Percentiles rank a stretch among this genome's conserved stretches.
Conservation (phyloP, 106 monocot species). For the Vanilla planifolia region DNA sequence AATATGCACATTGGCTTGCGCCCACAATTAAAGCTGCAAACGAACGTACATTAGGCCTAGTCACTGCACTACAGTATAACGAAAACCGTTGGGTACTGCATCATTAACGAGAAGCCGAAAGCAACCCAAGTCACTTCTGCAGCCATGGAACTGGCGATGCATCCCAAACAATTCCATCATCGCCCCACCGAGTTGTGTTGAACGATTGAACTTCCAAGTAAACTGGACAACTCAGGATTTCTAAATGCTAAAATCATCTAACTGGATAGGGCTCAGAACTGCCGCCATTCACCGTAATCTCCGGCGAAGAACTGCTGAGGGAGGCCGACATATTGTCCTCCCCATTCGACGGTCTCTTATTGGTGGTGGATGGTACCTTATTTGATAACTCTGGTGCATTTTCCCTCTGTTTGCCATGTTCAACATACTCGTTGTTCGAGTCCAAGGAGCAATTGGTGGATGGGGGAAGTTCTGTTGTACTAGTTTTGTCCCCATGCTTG, state of each 20-base stretch:
- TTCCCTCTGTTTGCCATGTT: constrained; percentile 11
- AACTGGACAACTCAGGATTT: too few relatives aligned
- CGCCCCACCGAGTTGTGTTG: background rate
- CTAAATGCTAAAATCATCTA: too few relatives aligned
- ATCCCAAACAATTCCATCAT: background rate
- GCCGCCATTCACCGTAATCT: constrained; percentile 7
- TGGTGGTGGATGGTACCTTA: background rate
- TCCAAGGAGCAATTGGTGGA: background rate
- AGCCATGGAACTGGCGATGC: background rate
- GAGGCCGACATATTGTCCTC: constrained; percentile 8
- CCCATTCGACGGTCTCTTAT: constrained; percentile 7
- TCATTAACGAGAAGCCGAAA: background rate
- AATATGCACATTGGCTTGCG: background rate
- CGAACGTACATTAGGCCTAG: constrained; percentile 2
- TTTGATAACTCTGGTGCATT: constrained; percentile 5
- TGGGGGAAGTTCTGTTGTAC: background rate
- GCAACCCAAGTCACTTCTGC: background rate
- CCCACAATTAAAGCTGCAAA: too few relatives aligned
- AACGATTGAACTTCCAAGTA: too few relatives aligned
- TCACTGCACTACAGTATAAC: constrained; percentile 11
- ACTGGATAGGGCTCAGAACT: constrained; percentile 32
- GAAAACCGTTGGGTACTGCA: background rate
- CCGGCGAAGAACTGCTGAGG: constrained; percentile 9
- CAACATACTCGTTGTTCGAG: constrained; percentile 6
- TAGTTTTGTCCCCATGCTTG: constrained; percentile 2